Percentiles rank a stretch among this genome's conserved stretches.
Conservation (phyloP, 495 filamentous ascomycete genomes). For the Podospora conica region DNA sequence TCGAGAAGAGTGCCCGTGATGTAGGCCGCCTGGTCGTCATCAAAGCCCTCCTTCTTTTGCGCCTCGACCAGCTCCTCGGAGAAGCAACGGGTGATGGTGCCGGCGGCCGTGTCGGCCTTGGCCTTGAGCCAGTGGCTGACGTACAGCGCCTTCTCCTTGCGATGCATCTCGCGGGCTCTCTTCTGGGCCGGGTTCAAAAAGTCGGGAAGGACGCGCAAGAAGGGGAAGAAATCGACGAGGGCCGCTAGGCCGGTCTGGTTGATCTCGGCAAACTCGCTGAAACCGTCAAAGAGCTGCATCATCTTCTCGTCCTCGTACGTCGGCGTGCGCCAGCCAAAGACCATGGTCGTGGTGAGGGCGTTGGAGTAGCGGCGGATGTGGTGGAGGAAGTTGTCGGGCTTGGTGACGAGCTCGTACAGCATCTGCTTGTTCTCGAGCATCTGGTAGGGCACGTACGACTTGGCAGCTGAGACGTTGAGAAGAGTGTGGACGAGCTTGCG, state of each 20-base stretch:
- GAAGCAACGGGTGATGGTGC: conserved; percentile 35
- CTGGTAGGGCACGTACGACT: conserved; percentile 47
- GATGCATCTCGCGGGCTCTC: conserved; percentile 28
- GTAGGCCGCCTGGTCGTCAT: conserved; percentile 38
- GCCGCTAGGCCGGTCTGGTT: conserved; percentile 35
- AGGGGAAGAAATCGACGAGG: conserved; percentile 40
- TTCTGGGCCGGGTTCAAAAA: conserved; percentile 27
- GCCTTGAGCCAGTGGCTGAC: conserved; percentile 29
- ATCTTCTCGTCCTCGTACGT: conserved; percentile 46
- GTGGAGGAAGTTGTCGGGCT: conserved; percentile 36
- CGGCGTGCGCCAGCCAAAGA: conserved; percentile 47
- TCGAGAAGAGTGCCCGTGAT: conserved; percentile 49
- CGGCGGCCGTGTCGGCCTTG: conserved; percentile 22
- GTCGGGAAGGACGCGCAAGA: conserved; percentile 37
- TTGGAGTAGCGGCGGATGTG: conserved; percentile 50
- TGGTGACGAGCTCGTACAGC: conserved; percentile 38
- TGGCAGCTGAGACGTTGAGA: conserved; percentile 37
- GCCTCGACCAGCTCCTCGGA: conserved; percentile 34
- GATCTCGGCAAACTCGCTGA: conserved; percentile 43
- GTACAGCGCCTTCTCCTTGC: conserved; percentile 27
- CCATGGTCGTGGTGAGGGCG: conserved; percentile 51
- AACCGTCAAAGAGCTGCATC: conserved; percentile 49
- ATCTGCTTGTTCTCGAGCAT: conserved; percentile 47
- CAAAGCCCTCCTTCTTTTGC: conserved; percentile 34
- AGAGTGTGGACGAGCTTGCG: conserved; percentile 41